A percentile compares a stretch with the other conserved stretches of the same genome.
Conservation (phyloP, 2,329 filamentous ascomycete genomes). For the Lizonia empirigonia region DNA sequence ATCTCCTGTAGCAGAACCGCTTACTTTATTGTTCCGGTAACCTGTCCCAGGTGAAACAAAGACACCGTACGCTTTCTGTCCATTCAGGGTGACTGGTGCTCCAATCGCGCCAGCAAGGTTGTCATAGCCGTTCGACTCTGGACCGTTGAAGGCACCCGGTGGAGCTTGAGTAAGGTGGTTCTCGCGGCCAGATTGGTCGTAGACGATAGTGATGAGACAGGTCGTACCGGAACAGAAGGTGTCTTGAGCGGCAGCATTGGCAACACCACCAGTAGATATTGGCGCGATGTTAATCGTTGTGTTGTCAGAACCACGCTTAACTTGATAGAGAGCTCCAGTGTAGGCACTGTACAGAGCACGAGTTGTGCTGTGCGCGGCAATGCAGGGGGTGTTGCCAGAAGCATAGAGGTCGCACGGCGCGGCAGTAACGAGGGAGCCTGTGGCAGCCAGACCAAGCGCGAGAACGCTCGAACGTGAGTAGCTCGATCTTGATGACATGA, state of each 20-base stretch:
- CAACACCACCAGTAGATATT: conserved; percentile 64
- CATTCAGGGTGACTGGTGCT: conserved; percentile 66
- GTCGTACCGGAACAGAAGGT: conserved; percentile 65
- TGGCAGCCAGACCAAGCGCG: conserved; percentile 45
- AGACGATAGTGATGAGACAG: conserved; percentile 68
- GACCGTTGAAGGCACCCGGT: conserved; percentile 62
- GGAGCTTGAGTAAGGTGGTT: conserved; percentile 70
- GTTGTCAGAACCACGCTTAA: conserved; percentile 61
- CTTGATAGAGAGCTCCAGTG: conserved; percentile 63
- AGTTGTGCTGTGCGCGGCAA: conserved; percentile 70
- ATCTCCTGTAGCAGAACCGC: conserved; percentile 61
- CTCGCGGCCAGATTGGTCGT: conserved; percentile 66
- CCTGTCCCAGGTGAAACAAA: conserved; percentile 66
- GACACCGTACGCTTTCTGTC: conserved; percentile 67
- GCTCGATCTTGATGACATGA: conserved; percentile 13
- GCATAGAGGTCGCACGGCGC: conserved; percentile 68
- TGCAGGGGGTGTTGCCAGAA: conserved; percentile 64
- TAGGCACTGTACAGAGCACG: conserved; percentile 64
- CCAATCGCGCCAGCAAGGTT: conserved; percentile 64
- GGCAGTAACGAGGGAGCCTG: conserved; percentile 53
- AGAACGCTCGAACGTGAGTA: conserved; percentile 17
- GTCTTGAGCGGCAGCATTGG: conserved; percentile 66
- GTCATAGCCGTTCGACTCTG: conserved; percentile 63
- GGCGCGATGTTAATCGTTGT: conserved; percentile 58
- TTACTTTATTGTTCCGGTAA: conserved; percentile 64